Conservation (phyloP, 306 rosid species). For the Ceratonia siliqua region DNA sequence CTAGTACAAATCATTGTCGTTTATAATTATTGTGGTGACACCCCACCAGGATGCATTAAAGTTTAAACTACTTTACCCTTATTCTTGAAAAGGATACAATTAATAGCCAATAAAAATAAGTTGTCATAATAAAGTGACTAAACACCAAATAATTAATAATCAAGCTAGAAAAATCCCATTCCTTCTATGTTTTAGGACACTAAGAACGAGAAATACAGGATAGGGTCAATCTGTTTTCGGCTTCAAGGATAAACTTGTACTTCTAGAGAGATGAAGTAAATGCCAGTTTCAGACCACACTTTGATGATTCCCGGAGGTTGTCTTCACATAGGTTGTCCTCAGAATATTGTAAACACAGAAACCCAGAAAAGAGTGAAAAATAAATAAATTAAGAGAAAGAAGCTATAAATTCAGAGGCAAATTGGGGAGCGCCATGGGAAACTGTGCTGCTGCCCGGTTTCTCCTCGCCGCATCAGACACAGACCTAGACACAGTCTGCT, state of each 20-base stretch:
- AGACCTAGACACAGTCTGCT: not conserved
- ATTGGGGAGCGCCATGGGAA: not conserved
- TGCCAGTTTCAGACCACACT: not conserved
- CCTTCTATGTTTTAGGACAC: not conserved
- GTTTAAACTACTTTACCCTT: slow-evolving; percentile 14
- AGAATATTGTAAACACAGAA: not conserved
- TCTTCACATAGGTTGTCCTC: not conserved
- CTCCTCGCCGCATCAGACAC: slow-evolving; percentile 58
- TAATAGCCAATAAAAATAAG: not conserved
- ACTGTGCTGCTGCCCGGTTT: slow-evolving; percentile 30
- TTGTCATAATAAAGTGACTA: not conserved
- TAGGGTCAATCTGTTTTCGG: not conserved
- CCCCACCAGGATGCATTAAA: slow-evolving; percentile 23
- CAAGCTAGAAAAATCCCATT: not conserved
- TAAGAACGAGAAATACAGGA: not conserved
- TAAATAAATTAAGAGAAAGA: not conserved
- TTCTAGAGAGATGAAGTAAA: not conserved
- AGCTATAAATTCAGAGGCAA: not conserved
- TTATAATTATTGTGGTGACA: slow-evolving; percentile 30
- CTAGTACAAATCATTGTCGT: slow-evolving; percentile 35
- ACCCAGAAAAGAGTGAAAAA: not conserved
- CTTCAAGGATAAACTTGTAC: too few relatives aligned
- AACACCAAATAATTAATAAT: not conserved
- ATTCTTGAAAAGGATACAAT: not conserved
- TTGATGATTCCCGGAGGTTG: not conserved